Conservation (phyloP, 1,139 yeast species). For the Saccharomyces hybrid region DNA sequence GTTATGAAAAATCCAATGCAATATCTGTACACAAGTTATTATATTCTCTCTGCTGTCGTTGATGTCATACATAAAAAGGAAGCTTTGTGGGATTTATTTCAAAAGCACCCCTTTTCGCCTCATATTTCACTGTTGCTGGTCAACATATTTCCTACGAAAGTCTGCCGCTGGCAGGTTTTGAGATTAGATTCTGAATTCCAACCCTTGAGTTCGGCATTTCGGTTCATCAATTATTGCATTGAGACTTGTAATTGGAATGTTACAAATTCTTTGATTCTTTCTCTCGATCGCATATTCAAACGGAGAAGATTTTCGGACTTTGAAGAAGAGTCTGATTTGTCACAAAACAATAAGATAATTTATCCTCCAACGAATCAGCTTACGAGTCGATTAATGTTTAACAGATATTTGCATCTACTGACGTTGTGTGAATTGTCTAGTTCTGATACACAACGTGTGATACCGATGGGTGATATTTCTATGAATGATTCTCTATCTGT, state of each 20-base stretch:
- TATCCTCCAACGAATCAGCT: slow-evolving; percentile 4
- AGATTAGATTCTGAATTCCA: slow-evolving; percentile 11
- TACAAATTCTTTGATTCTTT: slow-evolving; percentile 15
- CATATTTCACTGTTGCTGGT: slow-evolving; percentile 14
- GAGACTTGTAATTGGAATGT: slow-evolving; percentile 18
- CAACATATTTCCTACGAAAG: slow-evolving; percentile 19
- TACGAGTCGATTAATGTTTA: slow-evolving; percentile 17
- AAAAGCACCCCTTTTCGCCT: slow-evolving; percentile 13
- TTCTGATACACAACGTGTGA: slow-evolving; percentile 22
- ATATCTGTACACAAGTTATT: slow-evolving; percentile 16
- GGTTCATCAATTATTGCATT: slow-evolving; percentile 16
- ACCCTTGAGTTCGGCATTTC: slow-evolving; percentile 12
- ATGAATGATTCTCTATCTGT: slow-evolving; percentile 14
- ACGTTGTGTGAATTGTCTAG: slow-evolving; percentile 9
- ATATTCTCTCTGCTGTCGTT: slow-evolving; percentile 18
- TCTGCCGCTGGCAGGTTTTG: slow-evolving; percentile 20
- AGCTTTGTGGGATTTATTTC: slow-evolving; percentile 20
- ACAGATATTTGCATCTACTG: slow-evolving; percentile 20
- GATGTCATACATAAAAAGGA: slow-evolving; percentile 8
- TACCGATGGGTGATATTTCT: slow-evolving; percentile 26
- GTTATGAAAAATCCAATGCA: slow-evolving; percentile 7
- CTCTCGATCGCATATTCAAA: slow-evolving; percentile 22
- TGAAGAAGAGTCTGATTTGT: slow-evolving; percentile 15
- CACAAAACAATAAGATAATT: slow-evolving; percentile 9
- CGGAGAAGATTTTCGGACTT: slow-evolving; percentile 25